Percentiles rank a stretch among this genome's conserved stretches.
phyloP scores from a whole-genome alignment of 768 basidiomycete species.

The Lactarius tabidus region DNA sequence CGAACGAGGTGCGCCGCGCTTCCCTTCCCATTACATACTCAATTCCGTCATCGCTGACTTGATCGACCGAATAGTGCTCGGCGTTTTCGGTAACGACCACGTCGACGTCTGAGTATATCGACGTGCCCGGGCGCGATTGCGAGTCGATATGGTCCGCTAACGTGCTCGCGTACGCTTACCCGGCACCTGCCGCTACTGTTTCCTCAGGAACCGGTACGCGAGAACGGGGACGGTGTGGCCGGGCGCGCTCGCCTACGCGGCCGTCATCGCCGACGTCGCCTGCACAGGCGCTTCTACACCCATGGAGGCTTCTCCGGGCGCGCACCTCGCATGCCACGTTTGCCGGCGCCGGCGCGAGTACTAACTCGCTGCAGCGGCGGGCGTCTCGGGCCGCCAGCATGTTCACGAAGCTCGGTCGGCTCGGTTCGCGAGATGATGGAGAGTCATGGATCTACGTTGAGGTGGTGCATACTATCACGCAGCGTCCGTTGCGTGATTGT shows the following conservation, averaged over 20 bases:
- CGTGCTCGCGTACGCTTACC: conserved; percentile 22
- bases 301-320: conserved; percentile 17
- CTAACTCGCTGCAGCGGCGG: conserved; percentile 21
- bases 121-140: conserved; percentile 27
- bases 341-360: not conserved
- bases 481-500: conserved; percentile 26
- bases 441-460: conserved; percentile 34
- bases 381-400: conserved; percentile 27
- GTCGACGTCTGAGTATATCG: conserved; percentile 35
- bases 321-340: conserved; percentile 17
- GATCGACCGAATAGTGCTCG: conserved; percentile 33
- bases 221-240: not conserved
- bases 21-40: too few species aligned
- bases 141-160: conserved; percentile 21
- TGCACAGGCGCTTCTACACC: conserved; percentile 27
- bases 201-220: not conserved
- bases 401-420: conserved; percentile 25
- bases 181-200: not conserved
- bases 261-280: conserved; percentile 25
- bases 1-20: conserved; percentile 23
- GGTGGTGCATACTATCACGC: conserved; percentile 31
- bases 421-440: conserved; percentile 23
- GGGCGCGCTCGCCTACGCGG: conserved; percentile 8
- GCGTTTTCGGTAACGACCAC: conserved; percentile 37
- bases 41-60: too few species aligned